phyloP scores from a whole-genome alignment of 2,329 filamentous ascomycete genomes.

The Talaromyces sp. region DNA sequence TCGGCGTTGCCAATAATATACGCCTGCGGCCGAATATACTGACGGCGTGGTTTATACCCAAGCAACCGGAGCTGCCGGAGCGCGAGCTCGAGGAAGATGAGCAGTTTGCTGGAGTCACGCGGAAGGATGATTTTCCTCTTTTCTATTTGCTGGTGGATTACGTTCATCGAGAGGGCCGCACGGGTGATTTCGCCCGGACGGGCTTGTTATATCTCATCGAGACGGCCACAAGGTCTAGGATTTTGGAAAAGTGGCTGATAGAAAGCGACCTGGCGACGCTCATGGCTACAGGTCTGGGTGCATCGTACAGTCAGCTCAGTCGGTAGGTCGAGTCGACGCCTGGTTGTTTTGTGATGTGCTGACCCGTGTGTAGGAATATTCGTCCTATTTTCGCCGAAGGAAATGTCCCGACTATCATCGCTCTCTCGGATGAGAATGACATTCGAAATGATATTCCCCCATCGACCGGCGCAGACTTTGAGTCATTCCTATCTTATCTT shows the following conservation, averaged over 20 bases:
- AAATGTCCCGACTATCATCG: constrained; percentile 69
- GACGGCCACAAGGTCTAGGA: constrained; percentile 73
- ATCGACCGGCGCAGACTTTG: constrained; percentile 80
- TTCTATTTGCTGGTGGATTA: constrained; percentile 96
- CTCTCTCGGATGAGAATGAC: constrained; percentile 80
- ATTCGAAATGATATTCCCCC: constrained; percentile 66
- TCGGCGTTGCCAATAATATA: constrained; percentile 96
- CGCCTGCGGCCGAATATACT: constrained; percentile 80
- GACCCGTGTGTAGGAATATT: constrained; percentile 55
- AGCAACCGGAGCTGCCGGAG: constrained; percentile 31
- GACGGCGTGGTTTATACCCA: constrained; percentile 81
- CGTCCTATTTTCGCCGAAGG: constrained; percentile 72
- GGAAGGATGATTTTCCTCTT: constrained; percentile 87
- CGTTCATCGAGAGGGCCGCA: constrained; percentile 89
- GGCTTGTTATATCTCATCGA: constrained; percentile 94
- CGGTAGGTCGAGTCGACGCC: constrained; percentile 34
- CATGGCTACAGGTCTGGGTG: constrained; percentile 93
- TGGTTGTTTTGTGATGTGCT: neutral
- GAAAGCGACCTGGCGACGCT: constrained; percentile 93
- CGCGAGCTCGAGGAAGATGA: constrained; percentile 48
- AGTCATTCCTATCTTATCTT: constrained; percentile 90
- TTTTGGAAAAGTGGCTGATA: constrained; percentile 91
- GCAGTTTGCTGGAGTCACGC: constrained; percentile 75
- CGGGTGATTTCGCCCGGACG: constrained; percentile 92
- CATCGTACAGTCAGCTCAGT: constrained; percentile 63